Base-by-base conservation (phyloP, 2,329 filamentous ascomycete genomes). In the Exophiala sp. region DNA sequence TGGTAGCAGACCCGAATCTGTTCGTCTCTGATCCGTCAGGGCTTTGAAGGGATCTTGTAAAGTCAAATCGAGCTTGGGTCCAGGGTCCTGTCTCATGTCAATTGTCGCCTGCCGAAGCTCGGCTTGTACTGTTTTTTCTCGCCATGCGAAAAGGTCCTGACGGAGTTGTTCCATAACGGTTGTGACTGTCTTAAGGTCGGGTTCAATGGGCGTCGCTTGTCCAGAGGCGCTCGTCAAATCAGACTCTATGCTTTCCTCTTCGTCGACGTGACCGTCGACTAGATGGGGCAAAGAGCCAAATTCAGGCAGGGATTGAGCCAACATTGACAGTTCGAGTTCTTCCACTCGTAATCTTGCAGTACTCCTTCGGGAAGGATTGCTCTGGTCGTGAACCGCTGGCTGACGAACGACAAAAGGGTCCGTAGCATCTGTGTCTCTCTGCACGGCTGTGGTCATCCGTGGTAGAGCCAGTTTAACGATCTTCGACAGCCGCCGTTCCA, bases 61-160 rank as follows among this genome's bases (percentile, higher is more conserved):
- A n/a, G 20, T 45, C 12, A 18, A 20, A 12, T 54, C 57, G 18
- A 52, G 36, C 10, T 36, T 39, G 12, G 54, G 51, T 12, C 43
- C 34, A 10, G 24, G 24, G n/a, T 40, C n/a, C 5, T 21, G 45
- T 36, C 14, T 53, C 34, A 40, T 52, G 21, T 50, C 48, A 21
- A 52, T 18, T 29, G 33, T 36, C 11, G 51, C 54, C 46, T 57
- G 54, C 24, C 54, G 47, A 21, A 60, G 21, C 5, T 51, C 49
- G 5, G 54, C 54, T 35, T 53, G 47, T n/a, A 50, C 50, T 10
- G 10, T 43, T 44, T 18, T 36, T 32, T 60, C 51, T 46, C 48
- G 54, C 48, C 44, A 60, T 12, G 33, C 41, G 11, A 42, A 46
- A 7, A 52, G 42, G 12, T 53, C 34, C 41, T 50, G 40, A 16